Conservation (phyloP, 345 rosid species). For the Turnera subulata region DNA sequence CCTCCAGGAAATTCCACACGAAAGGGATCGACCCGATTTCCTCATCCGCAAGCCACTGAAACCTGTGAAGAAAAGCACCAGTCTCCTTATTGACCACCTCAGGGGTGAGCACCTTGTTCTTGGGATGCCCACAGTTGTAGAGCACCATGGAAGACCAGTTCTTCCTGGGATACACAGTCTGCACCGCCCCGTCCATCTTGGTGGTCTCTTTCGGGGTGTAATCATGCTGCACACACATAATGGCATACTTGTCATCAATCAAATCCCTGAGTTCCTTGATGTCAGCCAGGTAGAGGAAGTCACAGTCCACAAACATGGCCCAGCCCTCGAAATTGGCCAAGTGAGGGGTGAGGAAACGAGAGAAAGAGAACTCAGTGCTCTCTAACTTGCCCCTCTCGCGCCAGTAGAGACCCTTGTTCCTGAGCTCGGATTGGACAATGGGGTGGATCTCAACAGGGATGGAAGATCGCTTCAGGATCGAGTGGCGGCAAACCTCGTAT, state of each 20-base stretch:
- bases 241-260: constrained; percentile 76
- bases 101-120: constrained; percentile 68
- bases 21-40: constrained; percentile 85
- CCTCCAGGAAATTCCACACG: constrained; percentile 96
- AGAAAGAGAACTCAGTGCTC: constrained; percentile 97
- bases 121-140: constrained; percentile 89
- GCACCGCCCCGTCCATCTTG: constrained; percentile 96
- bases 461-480: constrained; percentile 66
- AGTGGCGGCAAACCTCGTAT: constrained; percentile 73
- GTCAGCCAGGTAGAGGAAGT: constrained; percentile 82
- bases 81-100: constrained; percentile 67
- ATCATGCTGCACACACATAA: constrained; percentile 97
- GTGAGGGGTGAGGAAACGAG: constrained; percentile 84
- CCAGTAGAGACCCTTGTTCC: constrained; percentile 69
- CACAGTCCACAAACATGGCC: constrained; percentile 98
- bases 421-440: constrained; percentile 74
- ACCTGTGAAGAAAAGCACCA: constrained; percentile 91
- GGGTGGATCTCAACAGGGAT: constrained; percentile 81
- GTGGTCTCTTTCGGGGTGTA: constrained; percentile 86
- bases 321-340: constrained; percentile 77
- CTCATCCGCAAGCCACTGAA: constrained; percentile 89
- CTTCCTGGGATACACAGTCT: constrained; percentile 93
- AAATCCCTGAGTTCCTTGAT: constrained; percentile 72
- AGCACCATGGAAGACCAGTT: constrained; percentile 99
- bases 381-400: constrained; percentile 72